These are phyloP conservation scores for Penicillium coffeae DNA, from an alignment of 495 filamentous ascomycete species.

Conservation along the genomic window DNA sequence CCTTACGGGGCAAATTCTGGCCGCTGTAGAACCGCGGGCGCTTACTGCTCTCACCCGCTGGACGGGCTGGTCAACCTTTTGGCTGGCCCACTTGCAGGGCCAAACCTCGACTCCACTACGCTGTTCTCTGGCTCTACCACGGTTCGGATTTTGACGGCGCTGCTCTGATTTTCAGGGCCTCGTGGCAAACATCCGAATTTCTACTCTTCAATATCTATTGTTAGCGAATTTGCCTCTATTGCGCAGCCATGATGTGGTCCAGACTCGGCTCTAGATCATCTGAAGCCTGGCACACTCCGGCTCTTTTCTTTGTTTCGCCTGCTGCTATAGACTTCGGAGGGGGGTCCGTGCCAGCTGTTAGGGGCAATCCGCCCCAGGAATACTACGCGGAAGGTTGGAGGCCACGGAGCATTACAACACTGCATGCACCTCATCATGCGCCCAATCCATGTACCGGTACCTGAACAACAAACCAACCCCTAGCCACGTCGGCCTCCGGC, in stretches of 20 bases:
- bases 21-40: conserved; percentile 6
- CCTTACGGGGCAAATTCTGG: background rate
- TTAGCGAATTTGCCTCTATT: background rate
- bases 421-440: no score
- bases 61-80: background rate
- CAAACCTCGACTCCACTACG: no score
- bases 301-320: background rate
- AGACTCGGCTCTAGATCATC: background rate
- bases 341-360: background rate
- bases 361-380: no score
- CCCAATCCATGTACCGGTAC: background rate
- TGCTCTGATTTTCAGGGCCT: background rate
- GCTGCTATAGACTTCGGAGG: background rate
- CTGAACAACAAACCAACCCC: no score
- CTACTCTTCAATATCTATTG: background rate
- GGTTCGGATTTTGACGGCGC: no score
- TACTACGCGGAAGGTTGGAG: no score
- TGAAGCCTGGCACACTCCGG: background rate
- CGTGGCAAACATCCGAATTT: background rate
- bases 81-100: no score
- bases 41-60: background rate
- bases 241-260: background rate
- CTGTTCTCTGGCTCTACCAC: no score
- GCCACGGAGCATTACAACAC: no score
- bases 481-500: background rate